These are phyloP conservation scores for Monosporascus cannonballus DNA, from an alignment of 2,329 filamentous ascomycete species.

Conservation along the genomic window DNA sequence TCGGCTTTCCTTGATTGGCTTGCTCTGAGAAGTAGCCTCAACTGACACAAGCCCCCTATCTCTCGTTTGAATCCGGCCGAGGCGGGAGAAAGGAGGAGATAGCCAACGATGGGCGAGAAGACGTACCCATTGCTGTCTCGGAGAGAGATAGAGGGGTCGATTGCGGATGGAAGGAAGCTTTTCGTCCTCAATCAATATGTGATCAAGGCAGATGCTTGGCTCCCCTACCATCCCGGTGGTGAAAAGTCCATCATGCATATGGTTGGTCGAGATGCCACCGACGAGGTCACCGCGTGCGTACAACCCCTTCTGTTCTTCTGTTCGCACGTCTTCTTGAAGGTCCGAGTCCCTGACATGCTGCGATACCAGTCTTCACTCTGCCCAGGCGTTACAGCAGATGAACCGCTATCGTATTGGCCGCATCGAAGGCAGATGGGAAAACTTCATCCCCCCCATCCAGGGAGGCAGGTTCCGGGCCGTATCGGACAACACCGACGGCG, in stretches of 20 bases:
- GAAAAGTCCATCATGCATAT: slow-evolving; percentile 88
- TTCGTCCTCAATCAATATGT: slow-evolving; percentile 78
- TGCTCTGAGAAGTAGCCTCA: too few species aligned
- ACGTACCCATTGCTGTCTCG: slow-evolving; percentile 46
- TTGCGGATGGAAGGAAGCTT: slow-evolving; percentile 73
- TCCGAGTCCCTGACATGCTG: slow-evolving; percentile 7
- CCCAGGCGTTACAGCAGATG: slow-evolving; percentile 71
- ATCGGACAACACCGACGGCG: slow-evolving; percentile 31
- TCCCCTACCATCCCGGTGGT: slow-evolving; percentile 86
- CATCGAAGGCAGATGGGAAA: slow-evolving; percentile 75
- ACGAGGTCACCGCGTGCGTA: slow-evolving; percentile 83
- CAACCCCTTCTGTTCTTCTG: slow-evolving; percentile 7
- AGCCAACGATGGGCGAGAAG: slow-evolving; percentile 25
- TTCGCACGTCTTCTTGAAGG: slow-evolving; percentile 2
- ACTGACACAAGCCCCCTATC: too few species aligned
- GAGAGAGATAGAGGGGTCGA: slow-evolving; percentile 70
- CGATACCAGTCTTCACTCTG: slow-evolving; percentile 68
- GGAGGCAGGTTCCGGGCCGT: slow-evolving; percentile 66
- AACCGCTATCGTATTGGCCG: slow-evolving; percentile 75
- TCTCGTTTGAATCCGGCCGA: too few species aligned
- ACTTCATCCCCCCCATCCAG: slow-evolving; percentile 88
- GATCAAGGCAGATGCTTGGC: slow-evolving; percentile 82
- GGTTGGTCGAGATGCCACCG: slow-evolving; percentile 88
- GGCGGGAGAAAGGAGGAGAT: not conserved
- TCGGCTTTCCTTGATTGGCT: too few species aligned